A percentile compares a stretch with the other conserved stretches of the same genome.
These are phyloP conservation scores for Syzygium syzygioides DNA, from an alignment of 441 rosid species.

Conservation along the genomic window DNA sequence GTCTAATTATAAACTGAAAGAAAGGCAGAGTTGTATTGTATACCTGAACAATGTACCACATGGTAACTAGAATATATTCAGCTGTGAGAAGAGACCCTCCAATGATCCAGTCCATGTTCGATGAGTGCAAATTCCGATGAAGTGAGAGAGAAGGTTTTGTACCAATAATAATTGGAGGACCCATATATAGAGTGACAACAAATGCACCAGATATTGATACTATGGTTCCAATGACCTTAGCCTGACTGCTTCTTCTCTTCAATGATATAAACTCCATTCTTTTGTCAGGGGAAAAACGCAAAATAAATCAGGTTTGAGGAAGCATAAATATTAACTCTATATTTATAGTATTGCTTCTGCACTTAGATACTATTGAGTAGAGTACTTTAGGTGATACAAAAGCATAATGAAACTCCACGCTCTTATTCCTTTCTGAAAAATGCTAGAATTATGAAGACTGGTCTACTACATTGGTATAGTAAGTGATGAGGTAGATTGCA, in stretches of 20 bases:
- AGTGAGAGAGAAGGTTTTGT: not conserved
- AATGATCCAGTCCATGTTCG: slow-evolving; percentile 27
- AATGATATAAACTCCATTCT: slow-evolving; percentile 49
- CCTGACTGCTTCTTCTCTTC: slow-evolving; percentile 38
- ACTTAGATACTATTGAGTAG: not conserved
- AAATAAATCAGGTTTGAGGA: not conserved
- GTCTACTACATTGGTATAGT: not conserved
- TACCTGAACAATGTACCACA: slow-evolving; percentile 50
- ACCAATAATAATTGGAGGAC: slow-evolving; percentile 28
- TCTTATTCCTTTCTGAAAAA: not conserved
- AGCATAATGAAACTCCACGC: not conserved
- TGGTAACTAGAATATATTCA: slow-evolving; percentile 23
- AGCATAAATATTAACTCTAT: not conserved
- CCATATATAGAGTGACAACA: slow-evolving; percentile 42
- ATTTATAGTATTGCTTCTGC: not conserved
- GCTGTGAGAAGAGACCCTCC: slow-evolving; percentile 36
- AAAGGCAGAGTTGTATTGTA: not conserved
- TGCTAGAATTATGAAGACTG: not conserved
- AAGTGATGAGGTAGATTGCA: not conserved
- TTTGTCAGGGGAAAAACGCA: not conserved
- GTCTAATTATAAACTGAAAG: not conserved
- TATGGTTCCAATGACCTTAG: slow-evolving; percentile 55
- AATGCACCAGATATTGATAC: slow-evolving; percentile 53
- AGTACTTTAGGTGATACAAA: not conserved
- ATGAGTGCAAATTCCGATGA: slow-evolving; percentile 1